Percentiles rank a stretch among this genome's conserved stretches.
These are phyloP conservation scores for Colletotrichum gigasporum DNA, from an alignment of 2,329 filamentous ascomycete species.

Conservation along the genomic window DNA sequence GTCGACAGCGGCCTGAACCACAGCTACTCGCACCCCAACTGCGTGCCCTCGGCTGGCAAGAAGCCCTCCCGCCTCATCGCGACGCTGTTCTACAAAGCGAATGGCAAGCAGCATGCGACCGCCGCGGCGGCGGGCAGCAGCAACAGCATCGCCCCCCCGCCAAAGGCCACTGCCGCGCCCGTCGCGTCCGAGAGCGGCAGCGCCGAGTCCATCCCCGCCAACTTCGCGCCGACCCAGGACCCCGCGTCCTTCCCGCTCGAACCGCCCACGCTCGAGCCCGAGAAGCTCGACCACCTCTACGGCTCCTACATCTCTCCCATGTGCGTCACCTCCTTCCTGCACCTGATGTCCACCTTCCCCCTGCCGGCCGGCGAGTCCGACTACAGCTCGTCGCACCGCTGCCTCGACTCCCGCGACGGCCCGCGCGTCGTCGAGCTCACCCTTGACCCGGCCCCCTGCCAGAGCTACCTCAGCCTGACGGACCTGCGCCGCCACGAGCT, in stretches of 20 bases:
- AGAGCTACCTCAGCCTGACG: constrained; percentile 71
- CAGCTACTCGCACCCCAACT: constrained; percentile 71
- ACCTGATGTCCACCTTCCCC: constrained; percentile 72
- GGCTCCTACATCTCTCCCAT: constrained; percentile 72
- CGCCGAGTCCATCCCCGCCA: constrained; percentile 57
- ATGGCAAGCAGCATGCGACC: constrained; percentile 33
- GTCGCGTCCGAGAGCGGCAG: constrained; percentile 42
- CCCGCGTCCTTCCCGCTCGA: constrained; percentile 69
- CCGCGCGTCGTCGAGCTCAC: constrained; percentile 74
- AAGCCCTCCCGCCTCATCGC: constrained; percentile 64
- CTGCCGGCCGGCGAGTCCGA: constrained; percentile 60
- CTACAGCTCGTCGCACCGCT: constrained; percentile 69
- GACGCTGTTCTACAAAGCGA: constrained; percentile 70
- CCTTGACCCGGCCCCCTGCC: constrained; percentile 67
- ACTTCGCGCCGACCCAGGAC: constrained; percentile 68
- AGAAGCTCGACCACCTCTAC: constrained; percentile 72
- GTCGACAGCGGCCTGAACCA: constrained; percentile 71
- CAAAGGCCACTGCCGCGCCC: constrained; percentile 41
- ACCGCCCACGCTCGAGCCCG: constrained; percentile 63
- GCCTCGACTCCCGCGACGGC: constrained; percentile 67
- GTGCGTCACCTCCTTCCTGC: constrained; percentile 72
- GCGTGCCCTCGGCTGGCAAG: constrained; percentile 60
- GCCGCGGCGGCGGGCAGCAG: neutral
- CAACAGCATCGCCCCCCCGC: constrained; percentile 46
- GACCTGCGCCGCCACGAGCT: constrained; percentile 83